A percentile compares a stretch with the other conserved stretches of the same genome.
Conservation (phyloP, 75 land plant species). For the Ceratopteris richardii region DNA sequence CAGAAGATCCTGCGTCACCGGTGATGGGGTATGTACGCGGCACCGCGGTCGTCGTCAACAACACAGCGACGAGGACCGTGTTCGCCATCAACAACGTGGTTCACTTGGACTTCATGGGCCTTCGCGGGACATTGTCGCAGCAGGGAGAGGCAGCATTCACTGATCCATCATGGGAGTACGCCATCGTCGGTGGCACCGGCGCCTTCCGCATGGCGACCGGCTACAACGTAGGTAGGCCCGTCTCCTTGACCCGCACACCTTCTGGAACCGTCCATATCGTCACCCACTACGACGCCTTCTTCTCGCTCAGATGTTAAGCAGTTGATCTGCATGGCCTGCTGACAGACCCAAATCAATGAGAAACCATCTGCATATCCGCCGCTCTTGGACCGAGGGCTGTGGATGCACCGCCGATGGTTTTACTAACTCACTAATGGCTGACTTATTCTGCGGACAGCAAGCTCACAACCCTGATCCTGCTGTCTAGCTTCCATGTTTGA, state of each 20-base stretch:
- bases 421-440: no score
- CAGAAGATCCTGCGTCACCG: no score
- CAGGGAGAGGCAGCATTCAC: background rate
- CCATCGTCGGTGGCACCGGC: conserved; percentile 2
- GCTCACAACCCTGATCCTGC: no score
- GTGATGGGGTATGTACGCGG: no score
- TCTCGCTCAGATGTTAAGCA: background rate
- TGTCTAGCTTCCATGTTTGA: no score
- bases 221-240: background rate
- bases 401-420: no score
- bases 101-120: background rate
- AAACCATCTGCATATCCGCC: no score
- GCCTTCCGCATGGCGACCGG: background rate
- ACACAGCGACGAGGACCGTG: background rate
- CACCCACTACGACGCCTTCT: background rate
- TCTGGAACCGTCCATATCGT: background rate
- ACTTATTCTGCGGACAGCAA: no score
- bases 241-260: no score
- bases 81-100: background rate
- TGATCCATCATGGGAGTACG: background rate
- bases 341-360: no score
- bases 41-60: background rate
- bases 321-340: no score
- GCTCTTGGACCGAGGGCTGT: no score
- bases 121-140: background rate